phyloP scores from a whole-genome alignment of 1,284 basidiomycete genomes.

The Ceratobasidium theobromae region DNA sequence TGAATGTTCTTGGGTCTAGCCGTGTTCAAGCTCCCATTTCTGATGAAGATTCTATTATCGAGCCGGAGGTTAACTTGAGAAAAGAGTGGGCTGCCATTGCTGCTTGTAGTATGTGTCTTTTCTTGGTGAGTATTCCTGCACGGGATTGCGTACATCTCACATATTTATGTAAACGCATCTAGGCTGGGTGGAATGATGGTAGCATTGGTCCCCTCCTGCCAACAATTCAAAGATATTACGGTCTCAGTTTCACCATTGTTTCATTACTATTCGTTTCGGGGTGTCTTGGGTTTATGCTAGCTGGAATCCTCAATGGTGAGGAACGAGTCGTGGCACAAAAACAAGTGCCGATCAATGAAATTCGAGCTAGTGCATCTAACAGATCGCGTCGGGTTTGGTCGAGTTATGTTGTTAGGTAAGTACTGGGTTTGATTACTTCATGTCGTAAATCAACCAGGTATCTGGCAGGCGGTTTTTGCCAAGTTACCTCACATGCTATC shows the following conservation, averaged over 20 bases:
- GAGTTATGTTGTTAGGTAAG: conserved; percentile 6
- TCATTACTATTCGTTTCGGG: conserved; percentile 13
- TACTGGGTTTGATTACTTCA: background rate
- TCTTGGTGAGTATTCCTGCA: background rate
- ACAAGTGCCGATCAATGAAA: background rate
- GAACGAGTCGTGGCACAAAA: background rate
- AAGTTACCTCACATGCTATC: conserved; percentile 25
- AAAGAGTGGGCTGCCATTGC: background rate
- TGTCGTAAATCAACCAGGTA: background rate
- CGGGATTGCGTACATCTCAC: background rate
- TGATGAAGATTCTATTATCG: background rate
- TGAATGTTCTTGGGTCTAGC: conserved; percentile 2
- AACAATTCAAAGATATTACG: conserved; percentile 6
- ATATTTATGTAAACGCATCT: background rate
- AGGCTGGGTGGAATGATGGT: conserved; percentile 22
- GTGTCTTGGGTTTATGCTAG: conserved; percentile 2
- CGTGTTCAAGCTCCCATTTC: background rate
- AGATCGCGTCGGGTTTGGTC: conserved; percentile 31
- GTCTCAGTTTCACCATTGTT: background rate
- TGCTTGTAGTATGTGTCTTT: background rate
- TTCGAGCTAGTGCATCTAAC: conserved; percentile 18
- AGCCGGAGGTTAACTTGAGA: conserved; percentile 1
- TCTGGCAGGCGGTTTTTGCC: background rate
- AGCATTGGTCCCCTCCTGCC: conserved; percentile 5
- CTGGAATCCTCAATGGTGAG: conserved; percentile 1